Percentiles rank a stretch among this genome's conserved stretches.
These are phyloP conservation scores for Aspergillus sp. DNA, from an alignment of 2,329 filamentous ascomycete species.

Conservation along the genomic window DNA sequence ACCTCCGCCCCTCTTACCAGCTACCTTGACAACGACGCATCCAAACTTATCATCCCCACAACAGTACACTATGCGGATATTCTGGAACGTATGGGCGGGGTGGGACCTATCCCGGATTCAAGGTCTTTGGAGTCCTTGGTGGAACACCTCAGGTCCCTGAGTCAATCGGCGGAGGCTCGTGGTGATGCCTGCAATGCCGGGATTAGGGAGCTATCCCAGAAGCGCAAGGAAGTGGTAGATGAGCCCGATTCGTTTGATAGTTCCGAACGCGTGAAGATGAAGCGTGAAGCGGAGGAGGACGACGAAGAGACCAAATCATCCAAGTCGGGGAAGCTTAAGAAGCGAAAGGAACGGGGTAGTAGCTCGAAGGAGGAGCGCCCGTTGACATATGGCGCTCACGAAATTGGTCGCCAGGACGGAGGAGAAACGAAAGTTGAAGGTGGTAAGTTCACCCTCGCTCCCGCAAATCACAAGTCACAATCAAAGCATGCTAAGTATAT, in stretches of 20 bases:
- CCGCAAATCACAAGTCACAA: not conserved
- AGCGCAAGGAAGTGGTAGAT: constrained; percentile 57
- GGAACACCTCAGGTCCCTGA: constrained; percentile 55
- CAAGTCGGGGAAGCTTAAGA: constrained; percentile 68
- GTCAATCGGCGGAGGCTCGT: constrained; percentile 57
- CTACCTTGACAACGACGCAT: constrained; percentile 56
- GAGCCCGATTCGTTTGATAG: constrained; percentile 44
- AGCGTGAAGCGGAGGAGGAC: constrained; percentile 46
- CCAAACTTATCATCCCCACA: constrained; percentile 48
- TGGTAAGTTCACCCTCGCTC: constrained; percentile 34
- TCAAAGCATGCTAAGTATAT: constrained; percentile 11
- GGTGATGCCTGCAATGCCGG: constrained; percentile 59
- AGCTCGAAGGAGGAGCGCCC: constrained; percentile 61
- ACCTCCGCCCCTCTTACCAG: constrained; percentile 39
- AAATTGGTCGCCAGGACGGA: constrained; percentile 64
- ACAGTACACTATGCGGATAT: constrained; percentile 58
- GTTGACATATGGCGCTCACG: constrained; percentile 62
- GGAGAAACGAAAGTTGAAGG: constrained; percentile 58
- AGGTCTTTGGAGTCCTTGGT: constrained; percentile 51
- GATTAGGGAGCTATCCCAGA: constrained; percentile 59
- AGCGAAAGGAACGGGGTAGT: constrained; percentile 68
- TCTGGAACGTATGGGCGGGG: constrained; percentile 54
- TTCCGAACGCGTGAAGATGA: constrained; percentile 49
- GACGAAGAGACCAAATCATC: constrained; percentile 47
- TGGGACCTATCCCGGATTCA: constrained; percentile 49